Evolutionary conservation across 768 basidiomycete species (phyloP), one percentile per base, ranked within the genome.

Genomic region (Russula sp.): DNA sequence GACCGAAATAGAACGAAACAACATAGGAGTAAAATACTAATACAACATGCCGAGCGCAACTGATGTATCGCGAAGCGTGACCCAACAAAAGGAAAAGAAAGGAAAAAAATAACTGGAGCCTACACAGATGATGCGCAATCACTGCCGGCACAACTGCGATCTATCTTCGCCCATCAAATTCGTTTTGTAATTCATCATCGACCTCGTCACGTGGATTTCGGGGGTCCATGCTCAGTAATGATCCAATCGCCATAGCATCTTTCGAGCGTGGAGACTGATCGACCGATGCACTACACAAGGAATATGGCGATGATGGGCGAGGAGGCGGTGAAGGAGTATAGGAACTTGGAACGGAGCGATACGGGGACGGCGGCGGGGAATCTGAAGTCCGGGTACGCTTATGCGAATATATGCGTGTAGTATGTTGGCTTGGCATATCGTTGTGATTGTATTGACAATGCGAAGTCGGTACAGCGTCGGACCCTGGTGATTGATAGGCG

Each of bases 241-340:
- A 88, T 30, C 87, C 89, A 69, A 92, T 91, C 50, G 88, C 85
- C 90, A 92, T 92, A 42, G 87, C 86, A 18, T 83, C 83, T 61
- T 86, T 79, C 59, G 88, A 85, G 54, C 86, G 82, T 50, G 88
- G 88, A 1, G 88, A 90, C 69, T 83, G 86, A 66, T 84, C 85
- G 55, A 83, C 83, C 18, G 87, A 85, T 62, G 85, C 83, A 63
- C 87, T 87, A 42, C 83, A 81, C 16, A 88, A 87, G 28, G 86
- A 87, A 71, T 88, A 88, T 1, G 90, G 88, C 8, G 88, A 90
- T 4, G 87, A 87, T 2, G 88, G 86, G 16, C 59, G 53, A 58
- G 67, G 26, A 18, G 69, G 63, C 6, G 72, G 50, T 13, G 62
- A 69, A 10, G 71, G 55, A 18, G 66, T 61, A 57, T 63, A 63